A percentile compares a stretch with the other conserved stretches of the same genome.
Evolutionary conservation across 345 rosid species (phyloP).

Genomic region (Arabidopsis thaliana): TAIR10.1 NC_003076.8:21624001-21624500

Average conservation of each 20-base stretch:
- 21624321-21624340: conserved; percentile 13
- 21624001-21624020: not conserved
- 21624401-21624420: conserved; percentile 3
- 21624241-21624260: conserved; percentile 11
- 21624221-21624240: not conserved
- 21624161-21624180: conserved; percentile 9
- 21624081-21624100: conserved; percentile 43
- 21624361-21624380: conserved; percentile 17
- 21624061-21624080: conserved; percentile 46
- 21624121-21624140: conserved; percentile 41
- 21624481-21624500: not conserved
- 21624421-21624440: conserved; percentile 23
- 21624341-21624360: conserved; percentile 31
- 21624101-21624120: conserved; percentile 44
- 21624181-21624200: not conserved
- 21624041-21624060: conserved; percentile 37
- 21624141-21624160: conserved; percentile 38
- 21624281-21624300: not conserved
- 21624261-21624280: not conserved
- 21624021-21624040: conserved; percentile 16
- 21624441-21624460: not conserved
- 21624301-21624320: conserved; percentile 15
- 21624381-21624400: conserved; percentile 16
- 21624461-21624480: not conserved
- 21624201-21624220: not conserved